Evolutionary conservation across 2,329 filamentous ascomycete species (phyloP), one percentile per base, ranked within the genome.

Genomic region (Sordariomycetes sp.): DNA sequence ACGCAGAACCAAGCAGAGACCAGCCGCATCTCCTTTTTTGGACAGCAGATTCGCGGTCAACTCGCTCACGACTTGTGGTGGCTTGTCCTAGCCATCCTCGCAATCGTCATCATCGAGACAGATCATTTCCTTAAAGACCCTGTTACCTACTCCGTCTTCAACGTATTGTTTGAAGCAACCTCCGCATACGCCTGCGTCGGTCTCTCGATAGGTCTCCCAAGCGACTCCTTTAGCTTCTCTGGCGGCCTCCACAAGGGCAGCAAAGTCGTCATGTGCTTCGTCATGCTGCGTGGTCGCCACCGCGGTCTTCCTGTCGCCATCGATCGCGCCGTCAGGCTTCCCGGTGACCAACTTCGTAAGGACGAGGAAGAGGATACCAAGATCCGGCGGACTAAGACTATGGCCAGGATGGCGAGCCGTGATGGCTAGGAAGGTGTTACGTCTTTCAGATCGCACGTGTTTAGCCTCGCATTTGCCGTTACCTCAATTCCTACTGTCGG

Each of bases 21-120:
- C 30, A 65, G 61, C 7, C 63, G 57, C 11, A 56, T 61, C 35
- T 64, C 63, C 39, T 71, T 73, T 34, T 56, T 75, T 11, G 61
- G 63, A 26, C 64, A 71, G 40, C 75, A 82, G 47, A 59, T 81
- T 16, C 69, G 73, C n/a, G 68, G 69, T 6, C 78, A 82, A 49
- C 64, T 82, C 3, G 71, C 74, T 20, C 75, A 82, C 49, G 79
- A 82, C 46, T 59, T 82, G 12, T 82, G 78, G 77, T 75, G 68
- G 59, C 70, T 82, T 11, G 68, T 74, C 4, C 52, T 80, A 1
- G 72, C 74, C 3, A 64, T 79, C 10, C 61, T 81, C 32, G 50
- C 75, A 21, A 76, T 82, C 36, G 64, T 66, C 34, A 66, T 72
- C 25, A 73, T 79, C 30, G 78, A 82, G 49, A 70, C 69, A 12